phyloP scores from a whole-genome alignment of 805 yeast genomes.

The Kuraishia ogatae region DNA sequence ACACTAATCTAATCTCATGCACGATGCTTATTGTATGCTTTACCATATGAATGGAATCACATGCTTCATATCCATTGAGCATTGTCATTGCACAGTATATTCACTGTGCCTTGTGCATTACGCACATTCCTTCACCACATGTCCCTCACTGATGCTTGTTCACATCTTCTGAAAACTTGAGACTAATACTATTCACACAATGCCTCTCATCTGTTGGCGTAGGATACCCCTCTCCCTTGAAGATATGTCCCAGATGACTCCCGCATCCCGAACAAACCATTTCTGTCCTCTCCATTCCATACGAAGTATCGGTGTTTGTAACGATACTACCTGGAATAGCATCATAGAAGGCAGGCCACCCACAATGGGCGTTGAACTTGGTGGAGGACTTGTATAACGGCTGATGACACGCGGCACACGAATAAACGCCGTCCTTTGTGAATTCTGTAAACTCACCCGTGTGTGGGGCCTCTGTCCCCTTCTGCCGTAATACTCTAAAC shows the following conservation, averaged over 20 bases:
- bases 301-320: conserved; percentile 47
- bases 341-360: conserved; percentile 96
- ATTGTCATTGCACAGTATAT: too few species aligned
- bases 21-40: too few species aligned
- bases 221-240: conserved; percentile 83
- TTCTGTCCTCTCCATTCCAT: conserved; percentile 82
- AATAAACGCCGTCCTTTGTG: conserved; percentile 52
- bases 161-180: conserved; percentile 40
- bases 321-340: conserved; percentile 76
- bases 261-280: conserved; percentile 85
- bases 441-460: conserved; percentile 52
- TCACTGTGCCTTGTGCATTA: too few species aligned
- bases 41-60: too few species aligned
- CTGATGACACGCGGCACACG: conserved; percentile 77
- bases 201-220: conserved; percentile 90
- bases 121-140: too few species aligned
- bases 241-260: conserved; percentile 93
- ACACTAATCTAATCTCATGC: too few species aligned
- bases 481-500: conserved; percentile 66
- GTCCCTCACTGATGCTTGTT: not conserved
- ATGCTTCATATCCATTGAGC: too few species aligned
- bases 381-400: conserved; percentile 76
- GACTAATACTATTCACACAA: conserved; percentile 82
- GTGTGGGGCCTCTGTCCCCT: conserved; percentile 63
- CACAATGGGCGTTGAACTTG: conserved; percentile 88